These are phyloP conservation scores for Monosporozyma aquatica DNA, from an alignment of 805 yeast genomes.

Conservation along the genomic window DNA sequence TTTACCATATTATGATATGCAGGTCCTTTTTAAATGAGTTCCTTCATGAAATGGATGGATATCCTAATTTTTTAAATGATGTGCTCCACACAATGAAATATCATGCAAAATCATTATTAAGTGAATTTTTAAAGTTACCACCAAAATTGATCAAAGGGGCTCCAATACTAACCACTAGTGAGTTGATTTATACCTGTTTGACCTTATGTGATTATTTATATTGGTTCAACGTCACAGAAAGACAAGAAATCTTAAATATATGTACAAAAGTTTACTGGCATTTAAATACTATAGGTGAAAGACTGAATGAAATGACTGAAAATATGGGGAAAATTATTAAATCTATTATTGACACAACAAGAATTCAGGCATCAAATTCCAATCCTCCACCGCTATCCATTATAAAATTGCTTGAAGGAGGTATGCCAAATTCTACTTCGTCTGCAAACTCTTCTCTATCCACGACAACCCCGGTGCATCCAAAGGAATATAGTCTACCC, in stretches of 20 bases:
- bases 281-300: constrained; percentile 46
- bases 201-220: constrained; percentile 42
- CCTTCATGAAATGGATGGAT: constrained; percentile 17
- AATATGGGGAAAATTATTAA: constrained; percentile 49
- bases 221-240: constrained; percentile 33
- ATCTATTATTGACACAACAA: constrained; percentile 40
- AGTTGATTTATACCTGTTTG: constrained; percentile 46
- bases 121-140: constrained; percentile 37
- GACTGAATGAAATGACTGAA: constrained; percentile 49
- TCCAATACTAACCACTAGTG: constrained; percentile 43
- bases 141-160: constrained; percentile 44
- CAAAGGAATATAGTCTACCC: neutral
- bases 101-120: constrained; percentile 38
- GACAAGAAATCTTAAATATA: constrained; percentile 35
- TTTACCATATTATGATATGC: constrained; percentile 38
- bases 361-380: constrained; percentile 15
- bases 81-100: constrained; percentile 36
- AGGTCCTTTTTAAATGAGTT: constrained; percentile 29
- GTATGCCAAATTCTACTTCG: no score
- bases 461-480: no score
- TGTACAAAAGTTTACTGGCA: constrained; percentile 52
- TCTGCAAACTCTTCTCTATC: no score
- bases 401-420: neutral
- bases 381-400: constrained; percentile 9
- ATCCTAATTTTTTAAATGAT: constrained; percentile 21